Conservation (phyloP, 441 rosid genomes). For the Bruguiera hainesii region DNA sequence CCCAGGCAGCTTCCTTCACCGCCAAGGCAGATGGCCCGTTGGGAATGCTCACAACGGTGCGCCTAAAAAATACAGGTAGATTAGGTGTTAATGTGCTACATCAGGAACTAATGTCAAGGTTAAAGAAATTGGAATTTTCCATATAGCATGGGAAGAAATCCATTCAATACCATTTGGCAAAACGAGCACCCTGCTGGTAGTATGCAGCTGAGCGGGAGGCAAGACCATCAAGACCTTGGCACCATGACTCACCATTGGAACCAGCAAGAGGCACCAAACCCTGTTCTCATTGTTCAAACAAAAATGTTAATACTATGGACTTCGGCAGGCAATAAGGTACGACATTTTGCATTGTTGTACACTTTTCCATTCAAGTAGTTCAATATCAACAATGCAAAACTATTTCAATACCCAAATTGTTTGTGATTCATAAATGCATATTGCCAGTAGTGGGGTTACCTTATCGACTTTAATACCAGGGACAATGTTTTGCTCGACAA, state of each 20-base stretch:
- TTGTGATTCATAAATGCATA: neutral
- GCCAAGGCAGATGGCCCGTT: constrained; percentile 92
- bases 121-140: neutral
- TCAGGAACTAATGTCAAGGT: too few relatives aligned
- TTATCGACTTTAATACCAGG: constrained; percentile 95
- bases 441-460: constrained; percentile 31
- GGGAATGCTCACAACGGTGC: constrained; percentile 96
- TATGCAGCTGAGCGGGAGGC: constrained; percentile 90
- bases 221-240: constrained; percentile 94
- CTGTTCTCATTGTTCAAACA: constrained; percentile 33
- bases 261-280: constrained; percentile 91
- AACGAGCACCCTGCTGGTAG: constrained; percentile 97
- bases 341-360: too few relatives aligned
- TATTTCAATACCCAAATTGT: neutral
- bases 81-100: neutral
- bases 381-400: too few relatives aligned
- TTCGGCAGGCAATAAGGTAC: neutral
- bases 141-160: neutral
- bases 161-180: constrained; percentile 73
- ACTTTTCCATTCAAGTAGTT: too few relatives aligned
- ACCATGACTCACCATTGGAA: constrained; percentile 92
- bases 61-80: constrained; percentile 43
- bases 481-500: constrained; percentile 74
- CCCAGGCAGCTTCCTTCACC: constrained; percentile 98
- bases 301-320: neutral